A percentile compares a stretch with the other conserved stretches of the same genome.
Evolutionary conservation across 768 basidiomycete species (phyloP).

Genomic region (Lyophyllum shimeji): DNA sequence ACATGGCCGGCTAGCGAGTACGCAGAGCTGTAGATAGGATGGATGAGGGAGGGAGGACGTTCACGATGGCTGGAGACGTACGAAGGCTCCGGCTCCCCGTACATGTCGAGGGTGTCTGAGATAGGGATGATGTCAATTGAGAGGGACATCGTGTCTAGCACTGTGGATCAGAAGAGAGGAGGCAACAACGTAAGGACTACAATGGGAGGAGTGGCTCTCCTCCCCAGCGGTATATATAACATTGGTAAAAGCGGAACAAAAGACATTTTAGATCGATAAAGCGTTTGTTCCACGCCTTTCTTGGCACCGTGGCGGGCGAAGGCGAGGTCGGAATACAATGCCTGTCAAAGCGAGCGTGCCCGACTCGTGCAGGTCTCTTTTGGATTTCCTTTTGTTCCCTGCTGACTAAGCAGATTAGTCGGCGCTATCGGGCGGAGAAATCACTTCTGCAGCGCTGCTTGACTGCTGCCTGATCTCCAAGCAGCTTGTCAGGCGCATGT

Average conservation of each 20-base stretch:
- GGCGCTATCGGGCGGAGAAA: neutral
- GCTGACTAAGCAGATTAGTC: conserved; percentile 17
- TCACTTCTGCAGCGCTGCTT: neutral
- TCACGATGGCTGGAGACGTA: conserved; percentile 33
- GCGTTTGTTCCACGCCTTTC: conserved; percentile 6
- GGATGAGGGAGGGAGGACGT: neutral
- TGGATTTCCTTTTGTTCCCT: conserved; percentile 23
- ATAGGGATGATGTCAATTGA: conserved; percentile 63
- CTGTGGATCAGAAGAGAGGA: conserved; percentile 15
- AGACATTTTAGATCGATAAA: conserved; percentile 17
- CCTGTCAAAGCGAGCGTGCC: conserved; percentile 5
- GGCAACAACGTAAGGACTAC: conserved; percentile 17
- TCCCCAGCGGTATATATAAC: conserved; percentile 16
- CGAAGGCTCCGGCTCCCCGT: conserved; percentile 65
- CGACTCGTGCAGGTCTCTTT: conserved; percentile 12
- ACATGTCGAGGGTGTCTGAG: conserved; percentile 60
- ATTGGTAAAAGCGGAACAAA: conserved; percentile 19
- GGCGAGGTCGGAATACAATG: conserved; percentile 1
- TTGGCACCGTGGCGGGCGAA: conserved; percentile 1
- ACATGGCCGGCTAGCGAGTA: conserved; percentile 89
- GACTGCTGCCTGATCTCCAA: conserved; percentile 3
- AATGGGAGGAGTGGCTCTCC: conserved; percentile 19
- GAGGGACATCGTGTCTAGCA: conserved; percentile 55
- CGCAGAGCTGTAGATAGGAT: conserved; percentile 52
- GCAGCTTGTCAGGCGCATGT: conserved; percentile 1